Evolutionary conservation across 306 rosid species (phyloP).

Genomic region (Malus sieversii): DNA sequence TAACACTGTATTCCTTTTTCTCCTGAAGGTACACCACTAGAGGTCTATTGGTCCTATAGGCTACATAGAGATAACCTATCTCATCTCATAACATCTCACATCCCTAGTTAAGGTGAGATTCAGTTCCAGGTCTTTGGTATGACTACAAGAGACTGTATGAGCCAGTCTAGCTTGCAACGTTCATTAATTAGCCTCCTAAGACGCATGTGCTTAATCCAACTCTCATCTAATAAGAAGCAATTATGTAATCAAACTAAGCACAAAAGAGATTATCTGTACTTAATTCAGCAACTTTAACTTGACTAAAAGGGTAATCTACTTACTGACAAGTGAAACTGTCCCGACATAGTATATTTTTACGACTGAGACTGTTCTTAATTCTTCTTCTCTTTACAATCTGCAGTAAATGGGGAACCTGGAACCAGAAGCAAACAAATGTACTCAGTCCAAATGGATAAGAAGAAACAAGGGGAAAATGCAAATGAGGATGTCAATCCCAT

Average conservation of each 20-base stretch:
- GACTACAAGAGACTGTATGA: not conserved
- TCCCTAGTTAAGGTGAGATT: not conserved
- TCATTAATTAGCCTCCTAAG: not conserved
- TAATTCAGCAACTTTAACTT: not conserved
- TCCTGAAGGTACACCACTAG: not conserved
- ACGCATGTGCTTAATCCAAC: not conserved
- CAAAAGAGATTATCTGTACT: not conserved
- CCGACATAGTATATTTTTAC: constrained; percentile 79
- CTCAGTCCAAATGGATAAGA: constrained; percentile 20
- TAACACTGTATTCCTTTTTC: not conserved
- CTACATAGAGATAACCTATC: not conserved
- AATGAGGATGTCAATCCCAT: not conserved
- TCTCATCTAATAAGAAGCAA: not conserved
- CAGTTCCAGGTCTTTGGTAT: not conserved
- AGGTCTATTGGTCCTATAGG: not conserved
- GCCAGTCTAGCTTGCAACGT: not conserved
- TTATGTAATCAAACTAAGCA: not conserved
- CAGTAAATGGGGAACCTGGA: constrained; percentile 84
- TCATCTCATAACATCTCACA: not conserved
- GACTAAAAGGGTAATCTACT: constrained; percentile 26
- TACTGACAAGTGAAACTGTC: constrained; percentile 85
- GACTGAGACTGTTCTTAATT: constrained; percentile 59
- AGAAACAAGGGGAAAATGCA: not conserved
- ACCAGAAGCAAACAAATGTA: constrained; percentile 18
- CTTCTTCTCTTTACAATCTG: constrained; percentile 86